Base-by-base conservation (phyloP, 371 early-diverging fungal genomes). In the Mortierella sp. region DNA sequence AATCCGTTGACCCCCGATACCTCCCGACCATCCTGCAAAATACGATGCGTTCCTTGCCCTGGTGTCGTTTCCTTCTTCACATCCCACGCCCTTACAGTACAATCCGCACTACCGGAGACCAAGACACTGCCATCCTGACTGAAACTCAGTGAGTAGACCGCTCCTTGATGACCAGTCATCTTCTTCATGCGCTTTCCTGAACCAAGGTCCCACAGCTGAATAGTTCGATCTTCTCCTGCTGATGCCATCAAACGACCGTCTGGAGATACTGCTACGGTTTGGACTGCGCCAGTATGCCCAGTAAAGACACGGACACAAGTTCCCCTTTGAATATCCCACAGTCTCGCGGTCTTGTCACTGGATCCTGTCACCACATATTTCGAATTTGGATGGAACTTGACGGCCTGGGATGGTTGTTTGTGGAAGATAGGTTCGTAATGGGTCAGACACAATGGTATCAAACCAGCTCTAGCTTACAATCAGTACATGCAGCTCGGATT, bases 381-480 rank as follows among this genome's bases (percentile, higher is more conserved):
- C 41, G 93, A 89, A 80, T 99, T 99, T 7, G 99, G 99, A 82
- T 99, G 99, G 81, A 99, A 99, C 71, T 90, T 91, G 27, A 99
- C 98, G 34, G 86, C 85, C 89, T 89, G 66, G 1, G 8, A 18
- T 23, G 34, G 7, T 4, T 7, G 10, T 34, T 10, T 10, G 10
- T 10, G 34, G 34, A 10, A 34, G 34, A 34, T 34, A 10, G 34
- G 10, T 34, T 34, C 34, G 10, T 34, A 10, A 10, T 34, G 4
- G 10, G 34, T 34, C 34, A 34, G 34, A 34, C 34, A 34, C 34
- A 34, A 34, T 34, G 4, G 34, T 34, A 34, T n/a, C n/a, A n/a
- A n/a, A n/a, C n/a, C n/a, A n/a, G n/a, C n/a, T n/a, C n/a, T n/a
- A n/a, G n/a, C n/a, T n/a, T n/a, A n/a, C n/a, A n/a, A n/a, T n/a